These are phyloP conservation scores for Trichomonas vaginalis DNA, from an alignment of 208 protist genomes.

Conservation along the genomic window DNA sequence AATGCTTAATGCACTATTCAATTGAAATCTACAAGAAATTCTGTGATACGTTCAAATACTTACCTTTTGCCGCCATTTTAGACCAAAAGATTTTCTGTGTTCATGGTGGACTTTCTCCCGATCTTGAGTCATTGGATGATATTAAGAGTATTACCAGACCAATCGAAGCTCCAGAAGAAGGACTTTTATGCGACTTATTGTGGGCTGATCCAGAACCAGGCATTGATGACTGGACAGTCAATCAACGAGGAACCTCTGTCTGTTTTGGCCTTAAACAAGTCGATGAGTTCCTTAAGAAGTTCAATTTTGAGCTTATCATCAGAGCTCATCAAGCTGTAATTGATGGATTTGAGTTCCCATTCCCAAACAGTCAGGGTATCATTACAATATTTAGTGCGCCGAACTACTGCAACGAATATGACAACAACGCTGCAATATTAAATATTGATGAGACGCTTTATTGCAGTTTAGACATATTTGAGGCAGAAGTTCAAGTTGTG, in stretches of 20 bases:
- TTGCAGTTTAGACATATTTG: slow-evolving; percentile 37
- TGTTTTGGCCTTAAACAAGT: slow-evolving; percentile 91
- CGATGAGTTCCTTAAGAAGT: slow-evolving; percentile 82
- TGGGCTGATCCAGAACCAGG: slow-evolving; percentile 87
- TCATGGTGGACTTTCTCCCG: neutral
- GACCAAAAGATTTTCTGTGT: slow-evolving; percentile 8
- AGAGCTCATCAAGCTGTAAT: slow-evolving; percentile 79
- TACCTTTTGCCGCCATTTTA: neutral
- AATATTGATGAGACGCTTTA: slow-evolving; percentile 45
- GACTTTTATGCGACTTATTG: slow-evolving; percentile 93
- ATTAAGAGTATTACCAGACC: neutral
- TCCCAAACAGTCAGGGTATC: slow-evolving; percentile 71
- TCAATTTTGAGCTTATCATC: slow-evolving; percentile 96
- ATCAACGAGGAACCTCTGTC: slow-evolving; percentile 91
- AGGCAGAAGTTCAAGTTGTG: neutral
- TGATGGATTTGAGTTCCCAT: slow-evolving; percentile 89
- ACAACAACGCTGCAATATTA: slow-evolving; percentile 93
- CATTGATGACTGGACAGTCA: slow-evolving; percentile 75
- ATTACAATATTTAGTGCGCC: slow-evolving; percentile 98
- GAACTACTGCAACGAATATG: slow-evolving; percentile 98
- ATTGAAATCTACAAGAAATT: neutral
- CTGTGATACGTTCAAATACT: neutral
- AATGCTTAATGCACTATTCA: slow-evolving; percentile 30
- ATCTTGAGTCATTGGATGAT: neutral
- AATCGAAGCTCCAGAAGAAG: slow-evolving; percentile 18